phyloP scores from a whole-genome alignment of 768 basidiomycete genomes.

The Floccularia luteovirens region DNA sequence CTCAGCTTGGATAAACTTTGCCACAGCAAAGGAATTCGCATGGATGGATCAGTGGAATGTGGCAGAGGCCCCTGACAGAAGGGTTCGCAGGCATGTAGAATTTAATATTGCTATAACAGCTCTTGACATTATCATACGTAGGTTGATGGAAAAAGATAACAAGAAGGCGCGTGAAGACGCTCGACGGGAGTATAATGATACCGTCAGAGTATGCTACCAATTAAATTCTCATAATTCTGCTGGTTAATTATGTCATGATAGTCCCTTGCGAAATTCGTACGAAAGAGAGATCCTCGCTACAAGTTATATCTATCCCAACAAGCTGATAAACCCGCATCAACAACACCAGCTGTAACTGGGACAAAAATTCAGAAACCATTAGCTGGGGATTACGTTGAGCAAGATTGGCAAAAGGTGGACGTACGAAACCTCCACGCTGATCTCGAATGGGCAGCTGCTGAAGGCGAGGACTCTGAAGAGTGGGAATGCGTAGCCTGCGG shows the following conservation, averaged over 20 bases:
- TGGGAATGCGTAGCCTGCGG: constrained; percentile 96
- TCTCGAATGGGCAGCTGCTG: constrained; percentile 68
- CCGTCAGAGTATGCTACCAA: constrained; percentile 58
- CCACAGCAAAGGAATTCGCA: constrained; percentile 78
- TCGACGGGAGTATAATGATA: constrained; percentile 88
- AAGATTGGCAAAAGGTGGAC: constrained; percentile 81
- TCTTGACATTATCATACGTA: constrained; percentile 15
- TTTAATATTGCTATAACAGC: neutral
- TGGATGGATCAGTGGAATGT: constrained; percentile 86
- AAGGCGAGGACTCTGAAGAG: constrained; percentile 66
- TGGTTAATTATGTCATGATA: constrained; percentile 20
- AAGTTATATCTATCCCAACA: constrained; percentile 54
- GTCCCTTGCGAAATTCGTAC: constrained; percentile 69
- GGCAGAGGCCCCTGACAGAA: constrained; percentile 80
- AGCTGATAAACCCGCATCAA: constrained; percentile 19
- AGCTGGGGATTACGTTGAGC: constrained; percentile 58
- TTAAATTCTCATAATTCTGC: constrained; percentile 3
- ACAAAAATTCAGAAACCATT: constrained; percentile 18
- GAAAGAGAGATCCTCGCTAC: constrained; percentile 88
- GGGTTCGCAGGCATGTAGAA: constrained; percentile 66
- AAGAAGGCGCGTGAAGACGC: constrained; percentile 86
- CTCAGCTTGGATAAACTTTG: constrained; percentile 78
- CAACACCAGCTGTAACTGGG: constrained; percentile 19
- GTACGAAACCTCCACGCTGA: constrained; percentile 40
- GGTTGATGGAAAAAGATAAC: constrained; percentile 94